Evolutionary conservation across 768 basidiomycete species (phyloP), one percentile per base, ranked within the genome.

Genomic region (Pleurotus pulmonarius): DNA sequence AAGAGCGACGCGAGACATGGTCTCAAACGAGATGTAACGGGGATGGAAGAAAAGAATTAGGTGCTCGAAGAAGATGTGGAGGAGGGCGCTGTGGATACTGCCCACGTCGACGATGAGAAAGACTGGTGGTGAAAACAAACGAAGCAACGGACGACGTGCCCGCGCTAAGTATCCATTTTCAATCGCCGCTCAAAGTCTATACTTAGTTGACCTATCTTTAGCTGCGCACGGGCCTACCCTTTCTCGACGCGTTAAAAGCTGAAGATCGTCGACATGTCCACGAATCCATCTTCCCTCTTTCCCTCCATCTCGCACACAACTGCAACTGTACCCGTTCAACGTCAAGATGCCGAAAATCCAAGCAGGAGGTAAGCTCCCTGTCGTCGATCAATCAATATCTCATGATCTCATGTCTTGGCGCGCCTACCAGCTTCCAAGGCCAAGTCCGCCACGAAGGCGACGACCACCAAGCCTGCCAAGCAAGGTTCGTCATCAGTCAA

Each of bases 1-100:
- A 74, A 70, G 76, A 74, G 72, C 65, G 76, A 70, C 65, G 55
- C 73, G 75, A 63, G 75, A 76, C 80, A 81, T 81, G 49, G 55
- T n/a, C 24, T 46, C 49, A 51, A 51, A 39, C 11, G 29, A 34
- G 29, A 34, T 34, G 9, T 8, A 34, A 8, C 8, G 29, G 29
- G 29, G 29, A 34, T 11, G 29, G 29, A 34, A 34, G 9, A 2
- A 34, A 34, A 9, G 29, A 34, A 34, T 34, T 34, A 34, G 11
- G 29, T 34, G 29, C 29, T 34, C 29, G 29, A 34, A 34, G 9
- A 34, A 29, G 29, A 29, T 11, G 8, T 34, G 29, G 29, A 34
- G 29, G 29, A 34, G 29, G 29, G 29, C 11, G 8, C 29, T 34
- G 29, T 8, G 29, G 9, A 34, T 8, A 11, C 29, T 34, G 29